Evolutionary conservation across 139 green algal species (phyloP), one percentile per base, ranked within the genome.

Genomic region (Limnomonas spitsbergensis): DNA sequence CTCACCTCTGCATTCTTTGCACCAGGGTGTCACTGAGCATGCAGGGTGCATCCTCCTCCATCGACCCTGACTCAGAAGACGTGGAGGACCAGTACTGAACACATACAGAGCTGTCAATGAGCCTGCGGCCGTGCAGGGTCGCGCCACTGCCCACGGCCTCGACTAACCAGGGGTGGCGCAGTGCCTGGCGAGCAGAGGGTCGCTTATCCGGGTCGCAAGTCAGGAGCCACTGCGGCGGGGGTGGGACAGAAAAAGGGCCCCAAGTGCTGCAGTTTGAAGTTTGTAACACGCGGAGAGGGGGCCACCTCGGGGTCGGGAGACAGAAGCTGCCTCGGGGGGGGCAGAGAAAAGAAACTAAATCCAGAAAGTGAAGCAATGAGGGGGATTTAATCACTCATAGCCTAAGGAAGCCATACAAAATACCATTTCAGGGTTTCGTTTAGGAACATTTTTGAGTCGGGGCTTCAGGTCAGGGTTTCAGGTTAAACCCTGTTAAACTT

Each of bases 161-260:
- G 2, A 32, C 29, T 31, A 90, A 69, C 80, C 85, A 94, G 53
- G 85, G 88, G 76, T 92, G 88, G 3, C 75, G 47, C n/a, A 92
- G 81, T 37, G 88, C 86, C 75, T 91, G 53, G 2, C 42, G 72
- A 1, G 88, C 88, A n/a, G 83, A 84, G 7, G 85, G 86, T 0
- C 88, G 80, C 3, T 66, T 6, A 2, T 34, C n/a, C 3, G 85
- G 79, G 69, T 92, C 86, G 27, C 89, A 29, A 29, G 47, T 61
- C 47, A 61, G 47, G 14, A 61, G 14, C 47, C 47, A 81, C 68
- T 80, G 66, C 40, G 32, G n/a, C 3, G 32, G 4, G 26, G 53
- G 3, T 26, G 54, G 24, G 3, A 26, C 6, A 70, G 9, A 32
- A 76, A 32, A 74, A 84, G 77, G n/a, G 40, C n/a, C n/a, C n/a